These are phyloP conservation scores for Fragosphaeria purpurea DNA, from an alignment of 2,329 filamentous ascomycete genomes.

Conservation along the genomic window DNA sequence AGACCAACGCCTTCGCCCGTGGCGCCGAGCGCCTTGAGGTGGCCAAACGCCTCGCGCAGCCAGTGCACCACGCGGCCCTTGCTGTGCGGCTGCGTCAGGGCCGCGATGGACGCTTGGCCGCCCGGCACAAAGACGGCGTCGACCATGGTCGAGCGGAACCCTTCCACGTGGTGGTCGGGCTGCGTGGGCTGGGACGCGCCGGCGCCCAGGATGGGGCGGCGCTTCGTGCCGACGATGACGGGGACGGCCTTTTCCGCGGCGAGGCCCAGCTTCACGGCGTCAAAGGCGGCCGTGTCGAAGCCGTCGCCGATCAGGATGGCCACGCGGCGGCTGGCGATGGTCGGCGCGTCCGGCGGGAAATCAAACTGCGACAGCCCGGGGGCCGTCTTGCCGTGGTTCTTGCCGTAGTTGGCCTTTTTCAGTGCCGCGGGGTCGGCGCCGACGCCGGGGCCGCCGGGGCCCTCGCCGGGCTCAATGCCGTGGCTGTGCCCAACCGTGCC, in stretches of 20 bases:
- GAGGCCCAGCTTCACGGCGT: conserved; percentile 53
- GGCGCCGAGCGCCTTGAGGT: conserved; percentile 69
- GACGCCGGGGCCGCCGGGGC: too few relatives aligned
- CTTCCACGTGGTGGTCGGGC: conserved; percentile 71
- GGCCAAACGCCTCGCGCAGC: conserved; percentile 71
- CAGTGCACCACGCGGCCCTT: conserved; percentile 67
- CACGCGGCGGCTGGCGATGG: conserved; percentile 60
- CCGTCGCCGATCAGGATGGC: conserved; percentile 71
- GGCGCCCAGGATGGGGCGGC: conserved; percentile 54
- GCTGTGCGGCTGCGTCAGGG: conserved; percentile 39
- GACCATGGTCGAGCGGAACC: conserved; percentile 70
- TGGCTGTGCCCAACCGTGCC: too few relatives aligned
- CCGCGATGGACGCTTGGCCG: conserved; percentile 51
- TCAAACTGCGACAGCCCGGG: conserved; percentile 61
- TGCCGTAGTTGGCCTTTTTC: conserved; percentile 31
- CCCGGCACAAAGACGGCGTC: conserved; percentile 71
- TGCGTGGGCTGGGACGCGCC: conserved; percentile 35
- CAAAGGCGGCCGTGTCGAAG: conserved; percentile 58
- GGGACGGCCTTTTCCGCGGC: conserved; percentile 54
- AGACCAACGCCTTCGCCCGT: conserved; percentile 62
- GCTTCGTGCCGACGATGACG: conserved; percentile 60
- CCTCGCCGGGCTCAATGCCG: too few relatives aligned
- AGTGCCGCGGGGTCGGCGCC: conserved; percentile 30
- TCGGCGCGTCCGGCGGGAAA: conserved; percentile 51
- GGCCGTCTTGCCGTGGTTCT: conserved; percentile 59